Base-by-base conservation (phyloP, 805 yeast genomes). In the Candida boidinii region DNA sequence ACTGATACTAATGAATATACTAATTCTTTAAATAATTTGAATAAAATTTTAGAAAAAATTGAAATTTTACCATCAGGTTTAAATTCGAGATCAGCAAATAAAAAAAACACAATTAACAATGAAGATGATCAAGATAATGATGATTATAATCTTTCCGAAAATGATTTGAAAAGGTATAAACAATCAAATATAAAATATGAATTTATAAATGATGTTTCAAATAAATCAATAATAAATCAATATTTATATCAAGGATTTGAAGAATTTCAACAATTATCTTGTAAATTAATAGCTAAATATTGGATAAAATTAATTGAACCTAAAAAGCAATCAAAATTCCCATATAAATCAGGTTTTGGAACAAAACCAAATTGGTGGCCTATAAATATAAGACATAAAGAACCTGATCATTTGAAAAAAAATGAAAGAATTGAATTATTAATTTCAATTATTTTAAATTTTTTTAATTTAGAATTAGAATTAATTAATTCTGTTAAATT, bases 341-440 rank as follows among this genome's bases (percentile, higher is more conserved):
- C 90, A 4, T 81, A 81, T 49, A 78, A 72, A 34, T 46, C 49
- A 8, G 74, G 73, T 2, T 67, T 68, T 11, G 30, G 17, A 1
- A 43, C 68, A 10, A 70, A 61, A 39, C 92, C 90, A 1, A 45
- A 48, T 5, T 80, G 88, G 88, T 81, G 92, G 92, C 88, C 88
- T 0, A 23, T 27, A 0, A 36, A 41, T 10, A 70, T 77, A 1
- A 58, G 71, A 23, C 90, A 81, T 53, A 63, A 60, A 28, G 88
- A 81, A 46, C 90, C 90, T 0, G 90, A 80, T 48, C 90, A 82
- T 54, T 56, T 82, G 36, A 65, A 61, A 37, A 80, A 76, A 47
- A 56, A 54, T 1, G 79, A 76, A 43, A 57, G 92, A 34, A 45
- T 79, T 14, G 47, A 45, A 4, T 53, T 81, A 17, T 52, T 82